Percentiles rank a stretch among this genome's conserved stretches.
Conservation (phyloP, 139 green algal species). For the Axilococcus clingmanii region DNA sequence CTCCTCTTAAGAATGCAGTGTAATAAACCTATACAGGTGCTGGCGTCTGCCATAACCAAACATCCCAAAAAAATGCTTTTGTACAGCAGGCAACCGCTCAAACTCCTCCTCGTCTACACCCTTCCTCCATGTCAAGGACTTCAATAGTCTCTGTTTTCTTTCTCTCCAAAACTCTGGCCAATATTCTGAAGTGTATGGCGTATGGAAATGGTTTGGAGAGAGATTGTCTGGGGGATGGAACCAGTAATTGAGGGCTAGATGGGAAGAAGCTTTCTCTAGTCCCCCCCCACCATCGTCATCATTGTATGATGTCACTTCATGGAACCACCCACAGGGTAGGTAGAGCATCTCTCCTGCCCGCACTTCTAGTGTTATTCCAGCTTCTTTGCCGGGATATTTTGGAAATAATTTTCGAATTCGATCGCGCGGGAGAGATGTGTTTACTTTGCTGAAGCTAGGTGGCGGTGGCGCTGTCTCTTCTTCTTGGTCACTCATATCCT, state of each 20-base stretch:
- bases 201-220: conserved; percentile 11
- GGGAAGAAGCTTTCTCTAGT: conserved; percentile 13
- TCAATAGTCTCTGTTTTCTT: conserved; percentile 8
- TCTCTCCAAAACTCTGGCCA: conserved; percentile 33
- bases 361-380: conserved; percentile 31
- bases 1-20: not conserved
- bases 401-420: conserved; percentile 38
- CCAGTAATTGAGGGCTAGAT: conserved; percentile 85
- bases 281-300: not conserved
- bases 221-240: conserved; percentile 77
- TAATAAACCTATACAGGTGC: conserved; percentile 13
- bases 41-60: conserved; percentile 18
- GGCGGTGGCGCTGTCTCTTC: conserved; percentile 12
- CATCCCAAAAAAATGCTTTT: not conserved
- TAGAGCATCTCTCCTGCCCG: conserved; percentile 62
- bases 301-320: conserved; percentile 59
- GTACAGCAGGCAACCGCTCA: not conserved
- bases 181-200: conserved; percentile 34
- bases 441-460: conserved; percentile 46
- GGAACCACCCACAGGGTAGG: conserved; percentile 78
- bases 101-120: not conserved
- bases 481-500: not conserved
- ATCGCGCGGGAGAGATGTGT: conserved; percentile 20
- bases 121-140: not conserved
- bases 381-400: conserved; percentile 43